Evolutionary conservation across 2,329 filamentous ascomycete species (phyloP), one percentile per base, ranked within the genome.

Genomic region (Hymenotorrendiella dingleyae): DNA sequence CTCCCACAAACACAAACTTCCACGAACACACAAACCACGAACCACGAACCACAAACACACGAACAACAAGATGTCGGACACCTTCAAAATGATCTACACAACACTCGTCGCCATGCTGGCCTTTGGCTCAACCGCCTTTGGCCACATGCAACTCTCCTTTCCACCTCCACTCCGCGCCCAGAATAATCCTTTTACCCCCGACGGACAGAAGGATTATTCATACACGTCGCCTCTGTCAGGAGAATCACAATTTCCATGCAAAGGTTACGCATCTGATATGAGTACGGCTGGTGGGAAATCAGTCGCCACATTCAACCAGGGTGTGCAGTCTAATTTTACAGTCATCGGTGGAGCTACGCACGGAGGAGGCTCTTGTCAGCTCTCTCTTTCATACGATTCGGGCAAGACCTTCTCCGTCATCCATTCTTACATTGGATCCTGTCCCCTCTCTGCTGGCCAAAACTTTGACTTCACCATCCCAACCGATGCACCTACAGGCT

Each of bases 331-430:
- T 52, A 67, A 70, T 27, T 64, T 79, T 54, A 67, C 66, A 4
- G 51, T 80, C 11, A 60, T 60, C 23, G 76, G 76, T 3, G 67
- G 64, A 17, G 68, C 67, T 5, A 57, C 56, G 4, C 74, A 78
- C 53, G 62, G 64, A n/a, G 76, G 77, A 4, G 78, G 78, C 2
- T 79, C 74, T 5, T 81, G 77, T 53, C 78, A 82, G 58, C 61
- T 80, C 12, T 68, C 74, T 2, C 60, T 82, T 10, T 77, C 73
- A 9, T 78, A 78, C 55, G 75, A 82, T 54, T 67, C 71, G 32
- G 76, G 74, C 4, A 60, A 65, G 24, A 71, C 69, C 1, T 82
- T 80, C 63, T 69, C 68, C 38, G 78, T 80, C 42, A 73, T 82
- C 52, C 70, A 80, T 55, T 76, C 73, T 6, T 77, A 49, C 36